Conservation (phyloP, 371 early-diverging fungal genomes). For the Lichtheimia ramosa region DNA sequence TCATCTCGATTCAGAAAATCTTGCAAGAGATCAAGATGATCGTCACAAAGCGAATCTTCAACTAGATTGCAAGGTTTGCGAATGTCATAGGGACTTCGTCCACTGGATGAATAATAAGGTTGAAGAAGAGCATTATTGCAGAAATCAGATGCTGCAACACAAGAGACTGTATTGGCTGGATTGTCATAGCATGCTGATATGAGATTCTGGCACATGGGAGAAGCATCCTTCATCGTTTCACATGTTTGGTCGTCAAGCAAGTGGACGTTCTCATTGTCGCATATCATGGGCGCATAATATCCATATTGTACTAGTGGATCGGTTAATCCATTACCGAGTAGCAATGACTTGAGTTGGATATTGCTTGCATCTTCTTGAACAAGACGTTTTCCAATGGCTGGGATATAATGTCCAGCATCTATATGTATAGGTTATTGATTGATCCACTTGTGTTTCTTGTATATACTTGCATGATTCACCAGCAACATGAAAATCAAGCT, state of each 20-base stretch:
- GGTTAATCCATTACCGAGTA: conserved; percentile 92
- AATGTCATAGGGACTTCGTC: conserved; percentile 84
- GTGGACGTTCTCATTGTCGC: conserved; percentile 70
- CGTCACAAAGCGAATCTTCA: conserved; percentile 74
- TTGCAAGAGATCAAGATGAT: conserved; percentile 77
- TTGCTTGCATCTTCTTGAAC: conserved; percentile 43
- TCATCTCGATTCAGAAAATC: conserved; percentile 75
- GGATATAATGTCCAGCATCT: conserved; percentile 81
- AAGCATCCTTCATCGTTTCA: conserved; percentile 68
- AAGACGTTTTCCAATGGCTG: conserved; percentile 74
- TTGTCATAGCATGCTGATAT: conserved; percentile 86
- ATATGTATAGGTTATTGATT: not conserved
- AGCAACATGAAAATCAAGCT: conserved; percentile 63
- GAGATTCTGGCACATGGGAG: conserved; percentile 75
- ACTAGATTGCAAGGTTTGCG: conserved; percentile 64
- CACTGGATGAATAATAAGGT: conserved; percentile 63
- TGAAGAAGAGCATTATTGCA: conserved; percentile 77
- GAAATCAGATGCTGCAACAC: conserved; percentile 85
- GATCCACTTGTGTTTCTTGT: not conserved
- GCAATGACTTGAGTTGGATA: conserved; percentile 75
- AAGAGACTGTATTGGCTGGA: conserved; percentile 62
- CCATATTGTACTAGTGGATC: conserved; percentile 90
- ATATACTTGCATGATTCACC: conserved; percentile 49
- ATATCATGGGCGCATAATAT: conserved; percentile 88
- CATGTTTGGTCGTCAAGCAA: conserved; percentile 68